Evolutionary conservation across 208 protist genomes (phyloP).

Genomic region (Vickermania ingenoplastis): DNA sequence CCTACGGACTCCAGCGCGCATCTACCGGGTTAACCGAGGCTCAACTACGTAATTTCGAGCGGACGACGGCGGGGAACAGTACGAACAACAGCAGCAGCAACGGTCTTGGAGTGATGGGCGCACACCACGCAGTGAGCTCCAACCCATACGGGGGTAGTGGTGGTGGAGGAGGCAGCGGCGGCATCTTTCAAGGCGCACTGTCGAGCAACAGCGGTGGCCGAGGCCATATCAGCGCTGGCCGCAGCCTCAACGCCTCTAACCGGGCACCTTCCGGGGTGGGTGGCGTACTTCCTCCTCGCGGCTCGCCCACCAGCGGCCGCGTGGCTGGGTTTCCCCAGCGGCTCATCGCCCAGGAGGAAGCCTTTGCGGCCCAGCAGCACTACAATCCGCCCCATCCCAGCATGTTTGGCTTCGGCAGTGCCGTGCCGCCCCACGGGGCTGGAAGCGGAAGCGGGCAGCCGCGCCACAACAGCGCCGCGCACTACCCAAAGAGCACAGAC

Average conservation of each 20-base stretch:
- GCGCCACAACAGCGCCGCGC: too few species aligned
- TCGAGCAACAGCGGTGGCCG: background rate
- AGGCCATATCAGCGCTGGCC: background rate
- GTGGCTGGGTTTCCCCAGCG: background rate
- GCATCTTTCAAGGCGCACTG: background rate
- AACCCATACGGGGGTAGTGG: too few species aligned
- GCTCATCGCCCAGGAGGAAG: background rate
- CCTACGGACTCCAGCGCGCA: background rate
- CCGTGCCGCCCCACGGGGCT: too few species aligned
- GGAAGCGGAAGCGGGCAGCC: too few species aligned
- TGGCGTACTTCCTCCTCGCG: background rate
- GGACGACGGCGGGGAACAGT: background rate
- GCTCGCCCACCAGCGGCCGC: background rate
- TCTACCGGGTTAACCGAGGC: background rate
- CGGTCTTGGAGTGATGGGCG: background rate
- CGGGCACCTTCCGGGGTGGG: background rate
- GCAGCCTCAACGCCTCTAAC: background rate
- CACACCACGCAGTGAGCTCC: too few species aligned
- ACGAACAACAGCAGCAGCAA: background rate
- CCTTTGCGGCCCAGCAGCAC: background rate
- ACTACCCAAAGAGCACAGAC: too few species aligned
- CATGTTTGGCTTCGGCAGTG: background rate
- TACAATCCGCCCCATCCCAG: background rate
- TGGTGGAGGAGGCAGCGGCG: too few species aligned
- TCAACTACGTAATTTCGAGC: background rate